Evolutionary conservation across 768 basidiomycete genomes (phyloP).

Genomic region (Naganishia vishniacii): DNA sequence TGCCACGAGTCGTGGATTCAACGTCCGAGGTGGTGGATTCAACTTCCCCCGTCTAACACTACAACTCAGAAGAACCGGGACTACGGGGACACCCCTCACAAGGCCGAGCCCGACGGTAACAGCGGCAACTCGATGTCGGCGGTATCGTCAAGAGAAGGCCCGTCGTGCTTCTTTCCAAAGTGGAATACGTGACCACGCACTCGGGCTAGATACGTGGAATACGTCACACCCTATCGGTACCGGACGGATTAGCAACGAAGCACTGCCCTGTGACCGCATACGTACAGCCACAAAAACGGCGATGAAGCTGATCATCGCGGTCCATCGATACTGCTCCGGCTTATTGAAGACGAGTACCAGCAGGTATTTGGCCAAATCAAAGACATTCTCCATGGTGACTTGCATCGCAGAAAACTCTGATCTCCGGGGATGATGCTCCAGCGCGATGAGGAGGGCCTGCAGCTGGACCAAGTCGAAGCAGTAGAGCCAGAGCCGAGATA

Average conservation of each 20-base stretch:
- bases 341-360: conserved; percentile 36
- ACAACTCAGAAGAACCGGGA: too few relatives aligned
- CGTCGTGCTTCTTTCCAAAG: conserved; percentile 12
- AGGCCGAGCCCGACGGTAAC: background rate
- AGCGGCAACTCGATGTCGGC: background rate
- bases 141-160: background rate
- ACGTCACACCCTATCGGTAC: background rate
- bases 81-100: too few relatives aligned
- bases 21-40: too few relatives aligned
- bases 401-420: conserved; percentile 45
- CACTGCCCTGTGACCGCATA: too few relatives aligned
- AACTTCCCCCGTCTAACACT: too few relatives aligned
- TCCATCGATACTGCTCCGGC: conserved; percentile 27
- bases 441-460: conserved; percentile 42
- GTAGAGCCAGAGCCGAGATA: conserved; percentile 45
- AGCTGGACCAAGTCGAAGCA: conserved; percentile 48
- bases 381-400: conserved; percentile 40
- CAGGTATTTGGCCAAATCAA: conserved; percentile 45
- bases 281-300: conserved; percentile 13
- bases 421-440: conserved; percentile 39
- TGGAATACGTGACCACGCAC: conserved; percentile 15
- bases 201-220: conserved; percentile 8
- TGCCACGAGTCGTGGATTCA: too few relatives aligned
- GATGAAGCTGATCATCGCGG: conserved; percentile 4
- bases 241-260: background rate